These are phyloP conservation scores for Aphanoascus verrucosus DNA, from an alignment of 2,329 filamentous ascomycete species.

Conservation along the genomic window DNA sequence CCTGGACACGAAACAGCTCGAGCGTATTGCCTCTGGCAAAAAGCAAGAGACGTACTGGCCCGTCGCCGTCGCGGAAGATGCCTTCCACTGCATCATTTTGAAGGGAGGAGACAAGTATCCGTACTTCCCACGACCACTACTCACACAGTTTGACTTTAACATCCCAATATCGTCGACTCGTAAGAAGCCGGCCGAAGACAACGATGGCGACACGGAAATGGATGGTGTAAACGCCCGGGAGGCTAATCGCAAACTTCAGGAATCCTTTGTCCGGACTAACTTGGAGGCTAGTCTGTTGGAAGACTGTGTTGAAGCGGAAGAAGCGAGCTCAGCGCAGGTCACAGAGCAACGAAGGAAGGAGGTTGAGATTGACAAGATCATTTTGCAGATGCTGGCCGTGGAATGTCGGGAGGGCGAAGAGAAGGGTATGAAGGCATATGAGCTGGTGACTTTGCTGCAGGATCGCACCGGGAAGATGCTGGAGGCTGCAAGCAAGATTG, in stretches of 20 bases:
- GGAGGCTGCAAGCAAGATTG: constrained; percentile 82
- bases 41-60: constrained; percentile 92
- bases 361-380: constrained; percentile 76
- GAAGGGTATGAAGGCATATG: constrained; percentile 83
- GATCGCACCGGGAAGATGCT: constrained; percentile 81
- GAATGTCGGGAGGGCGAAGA: constrained; percentile 93
- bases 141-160: constrained; percentile 87
- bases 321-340: constrained; percentile 54
- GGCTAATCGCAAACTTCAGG: constrained; percentile 55
- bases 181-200: constrained; percentile 29
- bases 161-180: constrained; percentile 59
- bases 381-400: constrained; percentile 76
- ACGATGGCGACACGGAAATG: constrained; percentile 31
- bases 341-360: constrained; percentile 59
- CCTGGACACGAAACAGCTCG: constrained; percentile 74
- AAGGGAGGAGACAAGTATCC: constrained; percentile 90
- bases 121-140: constrained; percentile 78
- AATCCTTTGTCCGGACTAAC: constrained; percentile 65
- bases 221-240: constrained; percentile 40
- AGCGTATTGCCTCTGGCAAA: constrained; percentile 69
- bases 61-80: constrained; percentile 79
- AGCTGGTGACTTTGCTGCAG: constrained; percentile 75
- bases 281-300: constrained; percentile 62
- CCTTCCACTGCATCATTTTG: constrained; percentile 97
- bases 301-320: constrained; percentile 61